Conservation (phyloP, 2,329 filamentous ascomycete species). For the Phyllosticta citriasiana region DNA sequence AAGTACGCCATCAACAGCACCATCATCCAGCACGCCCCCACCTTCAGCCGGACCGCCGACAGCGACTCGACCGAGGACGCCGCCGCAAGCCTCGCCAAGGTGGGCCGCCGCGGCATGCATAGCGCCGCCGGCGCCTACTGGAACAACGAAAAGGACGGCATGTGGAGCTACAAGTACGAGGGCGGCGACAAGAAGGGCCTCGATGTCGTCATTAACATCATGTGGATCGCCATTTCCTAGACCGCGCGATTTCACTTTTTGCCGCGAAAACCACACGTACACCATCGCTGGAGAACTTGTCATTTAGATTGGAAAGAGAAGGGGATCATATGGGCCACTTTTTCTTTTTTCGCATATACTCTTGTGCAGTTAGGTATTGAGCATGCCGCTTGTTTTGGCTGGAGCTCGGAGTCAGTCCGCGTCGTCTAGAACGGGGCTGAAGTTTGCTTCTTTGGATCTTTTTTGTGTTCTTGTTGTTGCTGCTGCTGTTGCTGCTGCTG, state of each 20-base stretch:
- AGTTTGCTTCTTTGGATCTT: not conserved
- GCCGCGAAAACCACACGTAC: not conserved
- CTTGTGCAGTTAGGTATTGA: constrained; percentile 7
- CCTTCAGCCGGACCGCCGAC: constrained; percentile 31
- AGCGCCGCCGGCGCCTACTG: constrained; percentile 76
- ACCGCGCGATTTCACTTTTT: not conserved
- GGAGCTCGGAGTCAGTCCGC: constrained; percentile 6
- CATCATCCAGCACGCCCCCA: constrained; percentile 72
- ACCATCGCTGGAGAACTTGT: too few species aligned
- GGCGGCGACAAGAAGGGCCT: constrained; percentile 42
- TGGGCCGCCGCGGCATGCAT: constrained; percentile 84
- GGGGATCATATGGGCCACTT: not conserved
- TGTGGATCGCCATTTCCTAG: constrained; percentile 62
- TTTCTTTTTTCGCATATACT: not conserved
- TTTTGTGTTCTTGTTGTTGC: not conserved
- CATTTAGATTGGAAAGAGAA: not conserved
- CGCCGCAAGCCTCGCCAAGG: constrained; percentile 58
- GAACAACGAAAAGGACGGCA: constrained; percentile 84
- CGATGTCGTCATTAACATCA: constrained; percentile 44
- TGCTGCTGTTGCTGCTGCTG: not conserved
- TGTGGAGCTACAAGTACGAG: constrained; percentile 84
- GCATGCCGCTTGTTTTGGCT: not conserved
- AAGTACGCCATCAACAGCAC: constrained; percentile 98
- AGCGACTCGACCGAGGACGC: constrained; percentile 35
- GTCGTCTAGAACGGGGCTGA: not conserved